These are phyloP conservation scores for Linum lewisii DNA, from an alignment of 345 rosid genomes.

Conservation along the genomic window DNA sequence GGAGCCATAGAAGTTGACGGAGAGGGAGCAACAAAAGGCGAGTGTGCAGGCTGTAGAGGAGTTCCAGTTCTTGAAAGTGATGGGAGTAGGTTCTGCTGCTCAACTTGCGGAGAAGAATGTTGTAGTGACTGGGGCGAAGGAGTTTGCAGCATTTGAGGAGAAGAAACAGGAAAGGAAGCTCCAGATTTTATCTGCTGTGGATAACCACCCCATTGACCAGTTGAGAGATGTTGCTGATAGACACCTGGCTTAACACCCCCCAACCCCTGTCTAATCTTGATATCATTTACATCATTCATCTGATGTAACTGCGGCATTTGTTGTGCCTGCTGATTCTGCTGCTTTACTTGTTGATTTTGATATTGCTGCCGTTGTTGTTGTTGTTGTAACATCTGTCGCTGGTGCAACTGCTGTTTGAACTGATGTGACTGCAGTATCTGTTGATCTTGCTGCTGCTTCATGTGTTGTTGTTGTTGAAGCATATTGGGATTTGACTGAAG, in stretches of 20 bases:
- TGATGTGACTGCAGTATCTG: slow-evolving; percentile 54
- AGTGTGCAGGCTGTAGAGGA: slow-evolving; percentile 71
- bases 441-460: slow-evolving; percentile 39
- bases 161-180: slow-evolving; percentile 52
- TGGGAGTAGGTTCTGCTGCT: slow-evolving; percentile 57
- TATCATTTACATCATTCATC: slow-evolving; percentile 67
- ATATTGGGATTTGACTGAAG: slow-evolving; percentile 59
- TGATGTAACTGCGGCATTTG: slow-evolving; percentile 56
- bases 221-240: slow-evolving; percentile 57
- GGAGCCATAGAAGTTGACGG: slow-evolving; percentile 82
- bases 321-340: slow-evolving; percentile 61
- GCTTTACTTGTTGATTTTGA: slow-evolving; percentile 37
- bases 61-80: slow-evolving; percentile 61
- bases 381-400: slow-evolving; percentile 14
- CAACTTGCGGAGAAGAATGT: slow-evolving; percentile 81
- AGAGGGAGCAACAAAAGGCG: slow-evolving; percentile 76
- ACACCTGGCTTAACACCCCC: slow-evolving; percentile 51
- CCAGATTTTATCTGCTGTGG: slow-evolving; percentile 66
- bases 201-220: slow-evolving; percentile 51
- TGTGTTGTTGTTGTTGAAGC: slow-evolving; percentile 70
- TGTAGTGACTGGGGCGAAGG: slow-evolving; percentile 70
- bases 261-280: slow-evolving; percentile 60
- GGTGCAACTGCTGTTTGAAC: slow-evolving; percentile 36
- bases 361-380: slow-evolving; percentile 47
- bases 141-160: slow-evolving; percentile 68